Evolutionary conservation across 106 monocot genomes (phyloP).

Genomic region (Dendrobium officinale): DNA sequence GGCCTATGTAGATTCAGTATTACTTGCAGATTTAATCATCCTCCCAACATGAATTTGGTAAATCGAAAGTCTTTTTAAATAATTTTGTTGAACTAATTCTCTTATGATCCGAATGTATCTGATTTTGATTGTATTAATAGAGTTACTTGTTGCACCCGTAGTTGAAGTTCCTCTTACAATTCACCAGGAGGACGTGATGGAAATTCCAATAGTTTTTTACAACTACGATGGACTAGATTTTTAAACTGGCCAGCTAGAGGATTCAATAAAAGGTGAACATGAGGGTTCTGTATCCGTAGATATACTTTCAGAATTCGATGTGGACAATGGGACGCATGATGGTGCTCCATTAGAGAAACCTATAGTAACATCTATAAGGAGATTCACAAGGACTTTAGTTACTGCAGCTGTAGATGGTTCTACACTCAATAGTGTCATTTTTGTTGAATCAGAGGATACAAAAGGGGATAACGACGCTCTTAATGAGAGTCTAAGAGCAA

Average conservation of each 20-base stretch:
- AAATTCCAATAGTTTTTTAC: not conserved
- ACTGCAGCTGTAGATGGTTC: constrained; percentile 10
- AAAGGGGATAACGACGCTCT: constrained; percentile 7
- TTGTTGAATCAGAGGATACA: constrained; percentile 14
- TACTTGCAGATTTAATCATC: constrained; percentile 74
- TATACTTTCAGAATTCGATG: not conserved
- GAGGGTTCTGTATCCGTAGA: constrained; percentile 2
- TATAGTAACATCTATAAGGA: constrained; percentile 6
- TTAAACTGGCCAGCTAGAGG: not conserved
- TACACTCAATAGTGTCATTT: constrained; percentile 2
- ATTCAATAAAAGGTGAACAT: not conserved
- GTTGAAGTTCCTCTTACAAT: not conserved
- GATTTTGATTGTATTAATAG: not conserved
- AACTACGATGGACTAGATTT: not conserved
- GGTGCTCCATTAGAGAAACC: constrained; percentile 4
- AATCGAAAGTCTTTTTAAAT: not conserved
- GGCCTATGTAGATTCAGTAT: constrained; percentile 69
- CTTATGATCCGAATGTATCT: not conserved
- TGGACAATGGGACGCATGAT: not conserved
- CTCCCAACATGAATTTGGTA: constrained; percentile 32
- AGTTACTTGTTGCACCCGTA: not conserved
- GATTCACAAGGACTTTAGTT: constrained; percentile 24
- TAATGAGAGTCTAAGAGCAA: constrained; percentile 11
- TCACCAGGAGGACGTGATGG: not conserved
- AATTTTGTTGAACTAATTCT: not conserved